Evolutionary conservation across 2,329 filamentous ascomycete species (phyloP).

Genomic region (Neoscytalidium dimidiatum): DNA sequence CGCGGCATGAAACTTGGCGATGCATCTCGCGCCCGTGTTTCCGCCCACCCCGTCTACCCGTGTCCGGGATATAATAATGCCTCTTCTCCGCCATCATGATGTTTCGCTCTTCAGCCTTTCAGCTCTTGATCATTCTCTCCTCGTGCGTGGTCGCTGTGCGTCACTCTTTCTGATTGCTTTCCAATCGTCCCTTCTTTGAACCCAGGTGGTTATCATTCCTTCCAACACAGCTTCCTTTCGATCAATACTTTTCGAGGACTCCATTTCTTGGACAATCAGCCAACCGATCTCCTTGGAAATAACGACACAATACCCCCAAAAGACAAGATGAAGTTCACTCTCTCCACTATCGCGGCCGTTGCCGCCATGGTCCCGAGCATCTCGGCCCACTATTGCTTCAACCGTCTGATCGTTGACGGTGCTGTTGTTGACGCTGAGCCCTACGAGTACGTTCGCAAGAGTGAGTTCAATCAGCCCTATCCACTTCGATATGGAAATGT

Average conservation of each 20-base stretch:
- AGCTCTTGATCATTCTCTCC: constrained; percentile 3
- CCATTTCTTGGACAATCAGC: not conserved
- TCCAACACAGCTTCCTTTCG: constrained; percentile 8
- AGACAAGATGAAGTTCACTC: constrained; percentile 32
- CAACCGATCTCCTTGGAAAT: too few species aligned
- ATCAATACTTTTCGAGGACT: not conserved
- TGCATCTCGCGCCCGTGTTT: not conserved
- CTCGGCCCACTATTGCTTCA: constrained; percentile 41
- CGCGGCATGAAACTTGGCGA: constrained; percentile 15
- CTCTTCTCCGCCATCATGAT: not conserved
- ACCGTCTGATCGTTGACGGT: constrained; percentile 37
- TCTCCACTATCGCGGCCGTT: constrained; percentile 31
- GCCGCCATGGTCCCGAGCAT: constrained; percentile 24
- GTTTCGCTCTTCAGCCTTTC: constrained; percentile 6
- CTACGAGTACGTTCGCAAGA: constrained; percentile 11
- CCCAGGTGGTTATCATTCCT: constrained; percentile 17
- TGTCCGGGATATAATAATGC: not conserved
- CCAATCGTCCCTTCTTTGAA: constrained; percentile 14
- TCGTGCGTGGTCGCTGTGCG: constrained; percentile 18
- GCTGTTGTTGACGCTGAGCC: constrained; percentile 31
- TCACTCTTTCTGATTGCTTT: constrained; percentile 17
- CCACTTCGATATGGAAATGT: not conserved
- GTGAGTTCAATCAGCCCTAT: not conserved
- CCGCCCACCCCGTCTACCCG: not conserved
- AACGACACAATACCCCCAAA: too few species aligned